Base-by-base conservation (phyloP, 352 stramenopile species). In the Pythium sukuiense region DNA sequence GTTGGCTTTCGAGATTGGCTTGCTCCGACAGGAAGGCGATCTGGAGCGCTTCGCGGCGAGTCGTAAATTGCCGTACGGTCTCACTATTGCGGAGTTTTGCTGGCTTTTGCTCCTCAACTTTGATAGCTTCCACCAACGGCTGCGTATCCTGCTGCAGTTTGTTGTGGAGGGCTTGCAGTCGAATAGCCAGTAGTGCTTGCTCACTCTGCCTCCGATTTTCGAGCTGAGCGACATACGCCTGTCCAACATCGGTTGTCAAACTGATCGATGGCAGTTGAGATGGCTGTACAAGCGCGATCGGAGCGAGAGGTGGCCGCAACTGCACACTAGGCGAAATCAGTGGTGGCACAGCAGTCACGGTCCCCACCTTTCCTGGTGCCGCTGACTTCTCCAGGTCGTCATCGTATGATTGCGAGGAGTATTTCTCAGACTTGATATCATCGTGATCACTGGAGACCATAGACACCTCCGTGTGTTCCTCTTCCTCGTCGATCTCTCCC, bases 201-300 rank as follows among this genome's bases (percentile, higher is more conserved):
- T 90, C 82, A 16, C 80, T 83, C 55, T 75, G 56, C 32, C 78
- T 79, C 7, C 82, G 78, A 20, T 75, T 70, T 30, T 90, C 71
- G 5, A 90, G 63, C 18, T 89, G 77, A 18, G 35, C 18, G 32
- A 81, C 37, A 52, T 83, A 89, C 16, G 74, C 63, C 14, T 65
- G 55, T 13, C 55, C 53, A 2, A 83, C 29, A 61, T 65, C 55
- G 6, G 43, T 20, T 32, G 55, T 37, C 24, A 70, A 13, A 18
- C 35, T 37, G 2, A 6, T 12, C 9, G 33, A 9, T 2, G 30
- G 24, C 3, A 59, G 14, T 30, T 53, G 43, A n/a, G 62, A 45
- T 2, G 35, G 16, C 13, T 54, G 29, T 3, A 39, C 50, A 52
- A 52, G 30, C 8, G 5, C 7, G 20, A 16, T 52, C n/a, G 24